Evolutionary conservation across 495 filamentous ascomycete species (phyloP), one percentile per base, ranked within the genome.

Genomic region (Hypoxylon perforatum): DNA sequence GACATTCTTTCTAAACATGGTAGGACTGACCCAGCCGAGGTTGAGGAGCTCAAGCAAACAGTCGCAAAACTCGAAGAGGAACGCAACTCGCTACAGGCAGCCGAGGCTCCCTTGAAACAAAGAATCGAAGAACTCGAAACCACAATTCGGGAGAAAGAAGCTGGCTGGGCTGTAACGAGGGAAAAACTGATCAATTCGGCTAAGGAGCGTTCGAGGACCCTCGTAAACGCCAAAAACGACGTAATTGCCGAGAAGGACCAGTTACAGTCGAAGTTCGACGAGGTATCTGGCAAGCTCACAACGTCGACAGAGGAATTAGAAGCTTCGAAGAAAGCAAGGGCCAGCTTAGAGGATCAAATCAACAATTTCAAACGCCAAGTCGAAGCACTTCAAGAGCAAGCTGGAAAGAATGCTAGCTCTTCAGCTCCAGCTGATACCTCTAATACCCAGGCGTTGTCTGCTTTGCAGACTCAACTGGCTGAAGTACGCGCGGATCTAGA

Each of bases 1-100:
- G 91, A 95, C 58, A 97, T 98, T 49, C 86, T 99, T 18, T 91
- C 92, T 64, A 97, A 97, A 70, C 97, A 98, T 73, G 93, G 97
- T 65, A 91, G 95, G 49, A 88, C 96, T 22, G 95, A 99, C 72
- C 95, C 94, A 14, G 91, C 91, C 0, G 94, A 97, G 68, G 85
- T 97, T 59, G 93, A 98, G 70, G 86, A 86, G 60, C 80, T 98
- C 55, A 97, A 94, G 75, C 85, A 88, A 67, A 78, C 76, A 1
- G 78, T 88, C 25, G 77, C 85, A 19, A 78, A 75, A 4, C 78
- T 97, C 14, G 82, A 92, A 72, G 80, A 80, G 11, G 93, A 97
- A 73, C 87, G 89, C 1, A 90, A 94, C 70, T 77, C 88, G 25
- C 80, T 91, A 22, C 76, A 86, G 39, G 75, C 84, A 46, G 82